Conservation (phyloP, 1,284 basidiomycete species). For the Trichosporon sp. region DNA sequence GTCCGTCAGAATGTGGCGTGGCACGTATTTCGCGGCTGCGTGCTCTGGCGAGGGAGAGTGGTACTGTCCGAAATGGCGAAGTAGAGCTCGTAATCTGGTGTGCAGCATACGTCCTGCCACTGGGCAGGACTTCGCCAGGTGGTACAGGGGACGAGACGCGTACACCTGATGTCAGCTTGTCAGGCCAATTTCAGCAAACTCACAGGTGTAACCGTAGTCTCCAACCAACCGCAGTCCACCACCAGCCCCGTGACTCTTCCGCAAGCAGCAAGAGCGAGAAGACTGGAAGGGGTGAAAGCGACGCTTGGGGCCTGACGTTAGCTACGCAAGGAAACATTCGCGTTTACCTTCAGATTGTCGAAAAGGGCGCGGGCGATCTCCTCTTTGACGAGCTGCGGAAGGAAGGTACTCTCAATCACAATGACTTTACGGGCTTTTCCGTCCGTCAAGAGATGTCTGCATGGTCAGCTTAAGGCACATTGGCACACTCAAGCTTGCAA, state of each 20-base stretch:
- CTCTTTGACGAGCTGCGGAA: constrained; percentile 84
- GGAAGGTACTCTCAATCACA: constrained; percentile 81
- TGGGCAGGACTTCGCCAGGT: constrained; percentile 76
- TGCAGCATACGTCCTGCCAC: constrained; percentile 75
- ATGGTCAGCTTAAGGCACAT: constrained; percentile 22
- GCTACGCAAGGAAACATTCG: not conserved
- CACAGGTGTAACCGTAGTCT: constrained; percentile 84
- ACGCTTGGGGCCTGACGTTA: constrained; percentile 78
- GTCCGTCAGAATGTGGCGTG: constrained; percentile 37
- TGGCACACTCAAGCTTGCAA: not conserved
- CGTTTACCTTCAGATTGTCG: constrained; percentile 77
- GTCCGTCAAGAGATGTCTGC: constrained; percentile 84
- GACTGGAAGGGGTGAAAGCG: constrained; percentile 83
- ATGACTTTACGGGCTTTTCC: constrained; percentile 92
- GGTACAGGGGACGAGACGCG: constrained; percentile 79
- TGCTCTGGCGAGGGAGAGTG: constrained; percentile 11
- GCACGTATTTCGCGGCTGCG: constrained; percentile 13
- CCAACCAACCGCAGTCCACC: constrained; percentile 86
- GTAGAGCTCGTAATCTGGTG: constrained; percentile 71
- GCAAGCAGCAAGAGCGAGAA: constrained; percentile 78
- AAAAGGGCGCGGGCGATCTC: constrained; percentile 83
- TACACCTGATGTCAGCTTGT: constrained; percentile 69
- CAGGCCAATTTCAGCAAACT: constrained; percentile 48
- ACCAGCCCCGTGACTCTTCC: constrained; percentile 91
- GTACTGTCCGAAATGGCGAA: constrained; percentile 68